Base-by-base conservation (phyloP, 192 early-diverging fungal genomes). In the Backusella circina region DNA sequence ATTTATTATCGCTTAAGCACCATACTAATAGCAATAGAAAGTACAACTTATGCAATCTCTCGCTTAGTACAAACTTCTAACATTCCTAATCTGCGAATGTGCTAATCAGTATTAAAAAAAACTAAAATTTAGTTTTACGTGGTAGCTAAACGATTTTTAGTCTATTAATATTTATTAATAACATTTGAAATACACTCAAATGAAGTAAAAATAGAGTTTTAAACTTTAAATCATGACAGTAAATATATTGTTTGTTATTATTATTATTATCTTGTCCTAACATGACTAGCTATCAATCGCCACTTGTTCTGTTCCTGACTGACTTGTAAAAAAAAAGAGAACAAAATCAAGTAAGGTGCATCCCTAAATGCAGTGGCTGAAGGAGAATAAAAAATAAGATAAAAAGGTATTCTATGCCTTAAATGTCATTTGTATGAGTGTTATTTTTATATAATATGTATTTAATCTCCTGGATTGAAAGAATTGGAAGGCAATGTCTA, bases 341-440 rank as follows among this genome's bases (percentile, higher is more conserved):
- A 47, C 15, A n/a, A n/a, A 47, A n/a, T 47, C 44, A 47, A 47
- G 15, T 15, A 47, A 61, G 28, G 28, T 61, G 54, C 54, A 61
- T 61, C 54, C 54, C 54, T 61, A 61, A 61, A 61, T 61, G 54
- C 54, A 61, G 54, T 61, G 54, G 54, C 54, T 61, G 54, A 61
- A 61, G 54, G 54, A 61, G 54, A 61, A 61, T 26, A 61, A 61
- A 61, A 57, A 28, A 28, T 13, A 61, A 28, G 9, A 61, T 28
- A 4, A 26, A 28, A 61, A 61, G 54, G 13, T 23, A 61, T 13
- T 28, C 54, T 61, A 61, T 61, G 7, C 54, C 54, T 61, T 61
- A 61, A 61, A 61, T 61, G 54, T 61, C 54, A 61, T n/a, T 61
- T 61, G 9, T 44, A 13, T 61, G 54, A 28, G 26, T 61, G 54